A percentile compares a stretch with the other conserved stretches of the same genome.
Conservation (phyloP, 768 basidiomycete species). For the Russula sp. region DNA sequence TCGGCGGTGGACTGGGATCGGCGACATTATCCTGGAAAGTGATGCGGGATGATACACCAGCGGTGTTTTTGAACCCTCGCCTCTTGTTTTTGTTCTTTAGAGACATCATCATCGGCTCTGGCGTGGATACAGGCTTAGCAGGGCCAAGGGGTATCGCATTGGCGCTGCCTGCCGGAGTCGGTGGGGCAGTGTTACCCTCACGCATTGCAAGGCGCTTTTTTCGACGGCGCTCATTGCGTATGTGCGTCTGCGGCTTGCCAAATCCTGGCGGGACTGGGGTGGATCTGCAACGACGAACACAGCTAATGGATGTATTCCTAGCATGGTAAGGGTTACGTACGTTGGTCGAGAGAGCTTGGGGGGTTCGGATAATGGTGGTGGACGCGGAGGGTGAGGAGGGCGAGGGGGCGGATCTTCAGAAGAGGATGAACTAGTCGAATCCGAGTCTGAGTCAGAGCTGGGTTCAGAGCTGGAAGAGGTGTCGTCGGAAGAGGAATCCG, state of each 20-base stretch:
- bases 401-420: constrained; percentile 4
- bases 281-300: constrained; percentile 13
- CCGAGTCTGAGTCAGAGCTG: constrained; percentile 20
- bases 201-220: constrained; percentile 38
- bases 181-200: constrained; percentile 15
- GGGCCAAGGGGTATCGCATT: constrained; percentile 44
- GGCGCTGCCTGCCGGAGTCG: constrained; percentile 32
- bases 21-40: constrained; percentile 38
- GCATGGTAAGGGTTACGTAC: neutral
- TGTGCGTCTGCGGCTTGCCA: constrained; percentile 52
- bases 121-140: constrained; percentile 2
- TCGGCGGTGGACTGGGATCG: constrained; percentile 27
- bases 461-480: constrained; percentile 27
- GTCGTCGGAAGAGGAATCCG: constrained; percentile 20
- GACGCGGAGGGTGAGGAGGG: neutral
- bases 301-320: neutral
- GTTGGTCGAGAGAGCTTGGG: neutral
- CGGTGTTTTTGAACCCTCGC: constrained; percentile 54
- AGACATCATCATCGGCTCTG: constrained; percentile 40
- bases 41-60: constrained; percentile 47
- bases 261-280: constrained; percentile 48
- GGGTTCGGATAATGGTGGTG: neutral
- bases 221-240: constrained; percentile 53
- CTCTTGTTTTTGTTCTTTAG: constrained; percentile 72
- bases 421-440: constrained; percentile 27